These are phyloP conservation scores for Myriosclerotinia scirpicola DNA, from an alignment of 2,329 filamentous ascomycete species.

Conservation along the genomic window DNA sequence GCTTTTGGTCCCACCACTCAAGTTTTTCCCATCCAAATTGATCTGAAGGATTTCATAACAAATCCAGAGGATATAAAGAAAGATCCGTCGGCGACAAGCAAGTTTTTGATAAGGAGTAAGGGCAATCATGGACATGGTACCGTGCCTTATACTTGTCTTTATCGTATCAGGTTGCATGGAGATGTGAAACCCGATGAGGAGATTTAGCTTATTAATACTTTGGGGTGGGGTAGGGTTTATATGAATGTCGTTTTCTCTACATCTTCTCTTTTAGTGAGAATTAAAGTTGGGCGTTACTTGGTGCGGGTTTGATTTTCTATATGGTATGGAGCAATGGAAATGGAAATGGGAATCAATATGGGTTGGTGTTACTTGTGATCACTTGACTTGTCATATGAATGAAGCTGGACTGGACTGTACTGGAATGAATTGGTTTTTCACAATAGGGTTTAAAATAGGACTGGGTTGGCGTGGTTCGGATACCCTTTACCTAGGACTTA, in stretches of 20 bases:
- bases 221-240: background rate
- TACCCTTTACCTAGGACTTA: background rate
- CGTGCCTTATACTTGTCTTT: conserved; percentile 62
- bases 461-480: background rate
- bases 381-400: conserved; percentile 2
- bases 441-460: background rate
- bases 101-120: conserved; percentile 55
- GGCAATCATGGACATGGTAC: conserved; percentile 57
- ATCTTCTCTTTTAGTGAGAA: background rate
- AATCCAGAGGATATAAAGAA: conserved; percentile 22
- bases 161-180: conserved; percentile 60
- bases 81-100: conserved; percentile 46
- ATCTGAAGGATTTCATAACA: conserved; percentile 47
- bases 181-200: conserved; percentile 18
- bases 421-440: background rate
- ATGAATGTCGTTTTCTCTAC: background rate
- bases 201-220: background rate
- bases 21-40: conserved; percentile 53
- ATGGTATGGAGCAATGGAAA: conserved; percentile 4
- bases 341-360: background rate
- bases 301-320: background rate
- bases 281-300: background rate
- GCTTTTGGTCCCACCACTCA: conserved; percentile 48
- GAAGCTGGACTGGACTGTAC: background rate
- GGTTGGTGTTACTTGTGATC: background rate